phyloP scores from a whole-genome alignment of 768 basidiomycete species.

The Clitopilus passeckerianus region DNA sequence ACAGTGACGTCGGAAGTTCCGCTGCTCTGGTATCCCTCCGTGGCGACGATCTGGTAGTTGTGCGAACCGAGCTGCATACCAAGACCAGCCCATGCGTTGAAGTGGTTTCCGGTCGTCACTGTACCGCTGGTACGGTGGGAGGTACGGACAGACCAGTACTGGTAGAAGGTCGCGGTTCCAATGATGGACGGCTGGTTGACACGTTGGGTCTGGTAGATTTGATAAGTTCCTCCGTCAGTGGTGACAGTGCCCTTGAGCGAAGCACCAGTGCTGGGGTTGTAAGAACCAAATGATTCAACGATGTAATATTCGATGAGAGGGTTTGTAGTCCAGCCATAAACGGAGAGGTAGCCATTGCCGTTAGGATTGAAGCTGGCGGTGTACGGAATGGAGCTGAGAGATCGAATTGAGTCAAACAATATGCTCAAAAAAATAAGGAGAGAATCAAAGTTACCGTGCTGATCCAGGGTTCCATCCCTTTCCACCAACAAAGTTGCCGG shows the following conservation, averaged over 20 bases:
- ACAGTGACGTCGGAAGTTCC: slow-evolving; percentile 16
- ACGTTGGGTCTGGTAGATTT: slow-evolving; percentile 32
- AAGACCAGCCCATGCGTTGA: slow-evolving; percentile 30
- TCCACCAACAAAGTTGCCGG: slow-evolving; percentile 32
- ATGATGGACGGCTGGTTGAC: slow-evolving; percentile 36
- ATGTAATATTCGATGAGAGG: slow-evolving; percentile 47
- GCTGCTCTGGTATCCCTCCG: slow-evolving; percentile 36
- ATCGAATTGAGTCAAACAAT: background rate
- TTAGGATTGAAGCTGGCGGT: slow-evolving; percentile 28
- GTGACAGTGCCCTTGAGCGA: slow-evolving; percentile 31
- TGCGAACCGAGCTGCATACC: slow-evolving; percentile 32
- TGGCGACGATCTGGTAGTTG: slow-evolving; percentile 40
- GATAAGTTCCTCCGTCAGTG: slow-evolving; percentile 36
- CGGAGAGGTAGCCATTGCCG: slow-evolving; percentile 37
- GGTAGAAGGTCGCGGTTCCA: slow-evolving; percentile 39
- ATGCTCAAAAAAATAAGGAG: background rate
- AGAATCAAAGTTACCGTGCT: slow-evolving; percentile 15
- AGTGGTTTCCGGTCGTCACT: slow-evolving; percentile 32
- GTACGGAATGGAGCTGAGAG: slow-evolving; percentile 29
- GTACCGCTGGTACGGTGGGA: slow-evolving; percentile 27
- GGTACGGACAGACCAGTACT: slow-evolving; percentile 41
- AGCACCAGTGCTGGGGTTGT: slow-evolving; percentile 30
- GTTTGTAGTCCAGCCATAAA: slow-evolving; percentile 41
- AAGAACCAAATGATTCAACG: slow-evolving; percentile 33
- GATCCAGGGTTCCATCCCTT: slow-evolving; percentile 34